A percentile compares a stretch with the other conserved stretches of the same genome.
These are phyloP conservation scores for Hypericum androsaemum DNA, from an alignment of 345 rosid genomes.

Conservation along the genomic window DNA sequence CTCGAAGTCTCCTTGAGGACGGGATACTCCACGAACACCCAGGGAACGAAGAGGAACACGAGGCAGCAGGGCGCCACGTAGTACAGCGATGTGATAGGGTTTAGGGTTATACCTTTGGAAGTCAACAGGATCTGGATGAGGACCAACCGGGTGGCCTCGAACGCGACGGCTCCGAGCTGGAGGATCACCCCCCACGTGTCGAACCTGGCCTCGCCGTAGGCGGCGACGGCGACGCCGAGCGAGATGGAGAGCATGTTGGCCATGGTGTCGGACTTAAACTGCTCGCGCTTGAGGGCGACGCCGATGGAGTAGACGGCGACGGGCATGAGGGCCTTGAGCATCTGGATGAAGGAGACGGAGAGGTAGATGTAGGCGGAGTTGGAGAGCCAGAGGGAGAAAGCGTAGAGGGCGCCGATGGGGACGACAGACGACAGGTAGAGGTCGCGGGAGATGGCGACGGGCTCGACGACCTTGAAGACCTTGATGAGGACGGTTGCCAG, in stretches of 20 bases:
- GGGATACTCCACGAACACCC: constrained; percentile 85
- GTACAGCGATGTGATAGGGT: constrained; percentile 5
- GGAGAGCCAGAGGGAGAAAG: constrained; percentile 87
- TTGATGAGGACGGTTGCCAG: constrained; percentile 82
- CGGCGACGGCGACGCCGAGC: constrained; percentile 75
- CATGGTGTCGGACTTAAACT: constrained; percentile 67
- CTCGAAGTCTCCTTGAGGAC: constrained; percentile 62
- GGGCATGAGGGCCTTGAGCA: constrained; percentile 95
- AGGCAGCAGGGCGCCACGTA: constrained; percentile 10
- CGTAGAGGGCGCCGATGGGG: constrained; percentile 87
- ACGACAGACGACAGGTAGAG: constrained; percentile 74
- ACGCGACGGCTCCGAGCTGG: constrained; percentile 86
- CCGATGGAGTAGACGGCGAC: constrained; percentile 96
- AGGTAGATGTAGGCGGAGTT: constrained; percentile 93
- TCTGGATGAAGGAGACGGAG: constrained; percentile 93
- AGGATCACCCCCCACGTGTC: constrained; percentile 79
- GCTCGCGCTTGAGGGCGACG: constrained; percentile 53
- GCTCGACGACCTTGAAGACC: constrained; percentile 82
- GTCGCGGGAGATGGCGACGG: constrained; percentile 74
- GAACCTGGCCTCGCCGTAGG: constrained; percentile 90
- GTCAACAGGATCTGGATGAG: constrained; percentile 7
- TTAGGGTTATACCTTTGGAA: constrained; percentile 1
- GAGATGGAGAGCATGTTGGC: constrained; percentile 91
- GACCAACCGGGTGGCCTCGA: constrained; percentile 66
- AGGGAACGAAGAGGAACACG: constrained; percentile 28